Base-by-base conservation (phyloP, 164 flowering plant species). In the Chloranthus sessilifolius region DNA sequence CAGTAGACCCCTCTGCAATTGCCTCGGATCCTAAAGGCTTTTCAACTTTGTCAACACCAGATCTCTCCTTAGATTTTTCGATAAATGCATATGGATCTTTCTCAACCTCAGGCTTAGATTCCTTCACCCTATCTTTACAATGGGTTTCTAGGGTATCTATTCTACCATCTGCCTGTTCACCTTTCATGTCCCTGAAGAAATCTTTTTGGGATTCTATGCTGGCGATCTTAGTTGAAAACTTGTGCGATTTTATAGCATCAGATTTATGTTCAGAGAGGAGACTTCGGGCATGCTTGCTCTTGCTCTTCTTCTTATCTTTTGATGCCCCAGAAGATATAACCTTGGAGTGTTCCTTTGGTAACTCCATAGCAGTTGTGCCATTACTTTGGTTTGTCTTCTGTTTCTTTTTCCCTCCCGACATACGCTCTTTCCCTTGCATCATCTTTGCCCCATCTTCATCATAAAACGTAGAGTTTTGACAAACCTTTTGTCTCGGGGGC, bases 371-470 rank as follows among this genome's bases (percentile, higher is more conserved):
- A 28, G 36, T 28, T 7, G 50, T 60, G 29, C 41, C 59, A 52
- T 56, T 47, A 39, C 43, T 45, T 53, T 52, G 68, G 35, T 31
- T 42, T 40, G 53, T 70, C 52, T 61, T 76, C 15, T 53, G 64
- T 67, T 74, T 81, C 59, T 52, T 76, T 50, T 68, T 74, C 11
- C 66, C 66, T 34, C 53, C 62, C 22, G 60, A 52, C 14, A 43
- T 30, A 14, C 53, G 56, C 14, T 59, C 70, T 25, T 44, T 70
- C 45, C 43, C 48, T 38, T 4, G 23, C 34, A 54, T 36, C 40
- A 34, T 21, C 15, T 53, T 55, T 22, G 33, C 40, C 41, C 47
- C 55, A 38, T 62, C 50, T 30, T 49, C 55, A 8, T 45, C 58
- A 35, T 34, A 29, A 19, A 59, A 47, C 14, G 53, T 14, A 30